Conservation (phyloP, 345 rosid species). For the Eucalyptus sp. region DNA sequence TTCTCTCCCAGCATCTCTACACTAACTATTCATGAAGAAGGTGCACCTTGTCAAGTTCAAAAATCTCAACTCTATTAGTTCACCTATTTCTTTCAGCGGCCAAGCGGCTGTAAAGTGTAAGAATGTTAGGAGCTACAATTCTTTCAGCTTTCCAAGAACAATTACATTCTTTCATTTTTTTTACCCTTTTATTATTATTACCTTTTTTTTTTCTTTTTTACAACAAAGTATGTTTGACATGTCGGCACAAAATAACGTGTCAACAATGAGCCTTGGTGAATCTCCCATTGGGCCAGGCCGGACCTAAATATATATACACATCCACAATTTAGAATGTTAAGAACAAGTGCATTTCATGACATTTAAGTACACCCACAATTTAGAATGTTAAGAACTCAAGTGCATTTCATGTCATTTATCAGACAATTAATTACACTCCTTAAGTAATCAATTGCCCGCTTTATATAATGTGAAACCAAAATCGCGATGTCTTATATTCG, state of each 20-base stretch:
- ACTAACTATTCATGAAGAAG: not conserved
- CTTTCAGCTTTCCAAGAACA: not conserved
- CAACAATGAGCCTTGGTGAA: not conserved
- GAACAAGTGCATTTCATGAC: no score
- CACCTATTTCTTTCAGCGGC: not conserved
- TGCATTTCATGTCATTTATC: no score
- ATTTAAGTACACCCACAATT: no score
- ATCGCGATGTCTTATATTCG: no score
- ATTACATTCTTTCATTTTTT: not conserved
- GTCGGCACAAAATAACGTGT: not conserved
- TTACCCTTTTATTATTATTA: not conserved
- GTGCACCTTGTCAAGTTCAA: not conserved
- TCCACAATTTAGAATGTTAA: no score
- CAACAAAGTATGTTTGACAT: not conserved
- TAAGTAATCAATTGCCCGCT: not conserved
- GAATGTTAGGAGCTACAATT: not conserved
- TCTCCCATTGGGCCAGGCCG: rapidly evolving
- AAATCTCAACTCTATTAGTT: not conserved
- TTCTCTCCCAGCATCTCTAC: not conserved
- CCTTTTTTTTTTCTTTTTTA: no score
- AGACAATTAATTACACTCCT: not conserved
- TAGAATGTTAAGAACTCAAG: no score
- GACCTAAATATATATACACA: no score
- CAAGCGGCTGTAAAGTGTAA: not conserved
- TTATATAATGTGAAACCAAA: not conserved